A percentile compares a stretch with the other conserved stretches of the same genome.
Conservation (phyloP, 1,139 yeast species). For the Blastobotrys aristatus region DNA sequence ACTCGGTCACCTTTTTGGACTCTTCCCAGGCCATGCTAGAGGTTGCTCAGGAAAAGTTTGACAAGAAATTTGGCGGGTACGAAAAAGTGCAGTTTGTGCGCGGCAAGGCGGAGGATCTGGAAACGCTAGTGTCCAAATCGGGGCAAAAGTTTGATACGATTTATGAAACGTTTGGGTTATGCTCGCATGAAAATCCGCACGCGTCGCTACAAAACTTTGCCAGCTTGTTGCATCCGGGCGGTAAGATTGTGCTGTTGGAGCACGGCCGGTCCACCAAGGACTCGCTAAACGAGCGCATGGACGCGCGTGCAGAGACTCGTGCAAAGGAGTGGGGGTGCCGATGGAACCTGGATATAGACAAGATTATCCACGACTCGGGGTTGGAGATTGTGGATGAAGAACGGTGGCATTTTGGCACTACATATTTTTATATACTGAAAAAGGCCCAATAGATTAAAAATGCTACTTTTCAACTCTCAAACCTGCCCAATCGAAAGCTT, state of each 20-base stretch:
- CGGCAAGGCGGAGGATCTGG: slow-evolving; percentile 86
- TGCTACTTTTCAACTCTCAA: too few relatives aligned
- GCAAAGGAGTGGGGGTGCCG: slow-evolving; percentile 94
- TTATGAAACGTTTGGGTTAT: slow-evolving; percentile 88
- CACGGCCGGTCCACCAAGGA: slow-evolving; percentile 87
- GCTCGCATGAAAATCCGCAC: slow-evolving; percentile 94
- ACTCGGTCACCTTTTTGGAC: slow-evolving; percentile 79
- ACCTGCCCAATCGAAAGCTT: too few relatives aligned
- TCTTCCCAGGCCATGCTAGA: slow-evolving; percentile 83
- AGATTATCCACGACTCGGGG: slow-evolving; percentile 75
- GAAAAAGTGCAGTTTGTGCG: slow-evolving; percentile 77
- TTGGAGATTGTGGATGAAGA: slow-evolving; percentile 74
- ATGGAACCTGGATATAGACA: slow-evolving; percentile 93
- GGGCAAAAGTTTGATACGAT: slow-evolving; percentile 76
- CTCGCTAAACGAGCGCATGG: slow-evolving; percentile 73
- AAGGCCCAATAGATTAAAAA: slow-evolving; percentile 3
- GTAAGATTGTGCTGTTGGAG: slow-evolving; percentile 79
- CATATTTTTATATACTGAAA: slow-evolving; percentile 39
- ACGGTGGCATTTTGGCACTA: slow-evolving; percentile 88
- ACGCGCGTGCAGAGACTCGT: slow-evolving; percentile 76
- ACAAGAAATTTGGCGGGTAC: slow-evolving; percentile 58
- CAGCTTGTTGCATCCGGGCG: slow-evolving; percentile 76
- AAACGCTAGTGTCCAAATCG: slow-evolving; percentile 45
- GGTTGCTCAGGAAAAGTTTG: slow-evolving; percentile 69
- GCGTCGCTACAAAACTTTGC: slow-evolving; percentile 71